Conservation (phyloP, 768 basidiomycete genomes). For the Collybia sordida region DNA sequence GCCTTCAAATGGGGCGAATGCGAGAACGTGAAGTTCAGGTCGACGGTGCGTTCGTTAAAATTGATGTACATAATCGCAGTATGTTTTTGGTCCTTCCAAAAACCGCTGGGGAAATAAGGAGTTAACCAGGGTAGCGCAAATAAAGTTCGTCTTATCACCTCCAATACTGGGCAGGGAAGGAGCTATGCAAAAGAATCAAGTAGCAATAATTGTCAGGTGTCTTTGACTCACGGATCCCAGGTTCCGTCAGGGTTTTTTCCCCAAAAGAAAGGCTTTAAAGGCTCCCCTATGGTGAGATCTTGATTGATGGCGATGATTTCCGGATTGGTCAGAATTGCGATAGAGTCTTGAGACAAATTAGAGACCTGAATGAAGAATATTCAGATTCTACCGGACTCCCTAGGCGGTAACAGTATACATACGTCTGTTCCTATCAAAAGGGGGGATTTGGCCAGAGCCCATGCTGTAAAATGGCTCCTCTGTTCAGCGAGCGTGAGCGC, state of each 20-base stretch:
- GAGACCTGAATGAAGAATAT: slow-evolving; percentile 8
- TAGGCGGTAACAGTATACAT: slow-evolving; percentile 9
- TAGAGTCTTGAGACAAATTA: slow-evolving; percentile 29
- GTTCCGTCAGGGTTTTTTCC: slow-evolving; percentile 48
- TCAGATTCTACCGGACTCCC: too few species aligned
- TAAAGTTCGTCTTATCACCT: too few species aligned
- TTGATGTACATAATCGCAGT: slow-evolving; percentile 29
- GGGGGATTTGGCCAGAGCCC: slow-evolving; percentile 56
- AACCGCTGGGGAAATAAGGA: slow-evolving; percentile 11
- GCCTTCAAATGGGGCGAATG: slow-evolving; percentile 24
- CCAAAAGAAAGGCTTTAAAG: slow-evolving; percentile 56
- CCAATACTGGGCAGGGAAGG: slow-evolving; percentile 57
- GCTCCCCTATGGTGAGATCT: slow-evolving; percentile 46
- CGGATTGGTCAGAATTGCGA: slow-evolving; percentile 45
- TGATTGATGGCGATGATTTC: slow-evolving; percentile 61
- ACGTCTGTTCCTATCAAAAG: slow-evolving; percentile 51
- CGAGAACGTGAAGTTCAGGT: slow-evolving; percentile 26
- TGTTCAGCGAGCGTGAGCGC: slow-evolving; percentile 46
- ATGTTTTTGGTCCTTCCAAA: slow-evolving; percentile 23
- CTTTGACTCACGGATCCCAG: slow-evolving; percentile 20
- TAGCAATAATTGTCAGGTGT: slow-evolving; percentile 5
- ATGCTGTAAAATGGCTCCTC: slow-evolving; percentile 55
- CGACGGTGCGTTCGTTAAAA: slow-evolving; percentile 25
- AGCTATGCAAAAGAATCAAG: slow-evolving; percentile 35
- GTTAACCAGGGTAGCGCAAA: background rate